phyloP scores from a whole-genome alignment of 352 stramenopile species.

The Globisporangium emineosum region DNA sequence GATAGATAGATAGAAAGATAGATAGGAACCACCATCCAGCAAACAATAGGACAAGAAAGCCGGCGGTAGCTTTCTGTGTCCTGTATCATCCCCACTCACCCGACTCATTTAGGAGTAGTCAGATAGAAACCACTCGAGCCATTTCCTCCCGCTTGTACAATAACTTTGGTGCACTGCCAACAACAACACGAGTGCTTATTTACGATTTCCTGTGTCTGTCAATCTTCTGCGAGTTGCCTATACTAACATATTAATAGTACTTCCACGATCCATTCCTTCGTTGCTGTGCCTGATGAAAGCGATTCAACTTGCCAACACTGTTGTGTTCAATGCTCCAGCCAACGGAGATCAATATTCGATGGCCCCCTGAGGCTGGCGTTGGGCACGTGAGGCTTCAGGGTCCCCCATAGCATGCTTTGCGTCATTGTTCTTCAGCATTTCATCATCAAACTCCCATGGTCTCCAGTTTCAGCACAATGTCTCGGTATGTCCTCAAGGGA shows the following conservation, averaged over 20 bases:
- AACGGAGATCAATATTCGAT: too few species aligned
- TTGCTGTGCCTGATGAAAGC: too few species aligned
- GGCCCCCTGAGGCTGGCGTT: neutral
- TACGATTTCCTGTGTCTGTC: neutral
- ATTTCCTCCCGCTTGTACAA: neutral
- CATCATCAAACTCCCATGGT: neutral
- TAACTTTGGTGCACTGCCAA: neutral
- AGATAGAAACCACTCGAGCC: neutral
- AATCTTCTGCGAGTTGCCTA: too few species aligned
- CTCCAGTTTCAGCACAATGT: too few species aligned
- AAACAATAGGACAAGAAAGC: slow-evolving; percentile 2
- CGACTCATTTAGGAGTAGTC: neutral
- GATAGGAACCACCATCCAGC: neutral
- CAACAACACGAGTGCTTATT: neutral
- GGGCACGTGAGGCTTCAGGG: neutral
- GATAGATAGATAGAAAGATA: too few species aligned
- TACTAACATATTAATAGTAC: too few species aligned
- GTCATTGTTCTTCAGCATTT: neutral
- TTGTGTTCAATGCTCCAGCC: neutral
- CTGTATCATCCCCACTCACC: neutral
- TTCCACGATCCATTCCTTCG: too few species aligned
- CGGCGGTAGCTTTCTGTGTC: slow-evolving; percentile 1
- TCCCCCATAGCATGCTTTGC: neutral
- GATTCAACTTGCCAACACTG: neutral
- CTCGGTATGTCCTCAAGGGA: too few species aligned